Evolutionary conservation across 176 grass and related monocot species (phyloP).

Genomic region (Carex littledalei): DNA sequence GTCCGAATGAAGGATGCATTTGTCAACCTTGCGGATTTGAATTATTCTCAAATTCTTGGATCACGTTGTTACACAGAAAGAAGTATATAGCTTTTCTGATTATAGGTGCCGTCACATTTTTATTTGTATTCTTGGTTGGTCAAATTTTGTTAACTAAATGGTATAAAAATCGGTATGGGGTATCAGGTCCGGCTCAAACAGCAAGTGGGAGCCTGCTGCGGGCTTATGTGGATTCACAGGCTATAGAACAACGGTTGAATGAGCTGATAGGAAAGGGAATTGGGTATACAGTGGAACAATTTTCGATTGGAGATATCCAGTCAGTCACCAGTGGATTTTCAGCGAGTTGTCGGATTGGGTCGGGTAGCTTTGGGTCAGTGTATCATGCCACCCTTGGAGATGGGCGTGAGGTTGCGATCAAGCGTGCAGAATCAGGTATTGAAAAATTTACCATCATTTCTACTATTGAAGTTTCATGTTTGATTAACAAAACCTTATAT

Average conservation of each 20-base stretch:
- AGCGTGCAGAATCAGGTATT: conserved; percentile 41
- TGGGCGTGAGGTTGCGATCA: conserved; percentile 67
- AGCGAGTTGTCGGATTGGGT: conserved; percentile 52
- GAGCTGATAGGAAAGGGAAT: conserved; percentile 36
- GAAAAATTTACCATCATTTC: background rate
- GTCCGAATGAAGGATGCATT: conserved; percentile 27
- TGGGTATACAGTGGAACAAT: conserved; percentile 45
- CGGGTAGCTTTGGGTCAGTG: conserved; percentile 89
- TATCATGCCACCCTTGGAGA: conserved; percentile 57
- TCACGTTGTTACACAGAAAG: background rate
- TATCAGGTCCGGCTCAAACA: conserved; percentile 14
- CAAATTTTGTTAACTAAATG: conserved; percentile 2
- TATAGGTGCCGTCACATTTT: background rate
- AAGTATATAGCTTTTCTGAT: conserved; percentile 27
- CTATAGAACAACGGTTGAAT: conserved; percentile 2
- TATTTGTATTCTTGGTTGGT: conserved; percentile 21
- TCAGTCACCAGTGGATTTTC: conserved; percentile 56
- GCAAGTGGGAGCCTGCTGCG: background rate
- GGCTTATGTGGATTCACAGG: background rate
- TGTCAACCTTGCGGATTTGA: conserved; percentile 55
- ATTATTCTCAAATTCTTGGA: conserved; percentile 17
- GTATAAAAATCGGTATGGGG: conserved; percentile 20
- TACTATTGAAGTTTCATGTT: background rate
- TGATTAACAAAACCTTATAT: background rate
- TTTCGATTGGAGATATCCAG: conserved; percentile 38